Base-by-base conservation (phyloP, 1,284 basidiomycete genomes). In the Microbotryum intermedium region DNA sequence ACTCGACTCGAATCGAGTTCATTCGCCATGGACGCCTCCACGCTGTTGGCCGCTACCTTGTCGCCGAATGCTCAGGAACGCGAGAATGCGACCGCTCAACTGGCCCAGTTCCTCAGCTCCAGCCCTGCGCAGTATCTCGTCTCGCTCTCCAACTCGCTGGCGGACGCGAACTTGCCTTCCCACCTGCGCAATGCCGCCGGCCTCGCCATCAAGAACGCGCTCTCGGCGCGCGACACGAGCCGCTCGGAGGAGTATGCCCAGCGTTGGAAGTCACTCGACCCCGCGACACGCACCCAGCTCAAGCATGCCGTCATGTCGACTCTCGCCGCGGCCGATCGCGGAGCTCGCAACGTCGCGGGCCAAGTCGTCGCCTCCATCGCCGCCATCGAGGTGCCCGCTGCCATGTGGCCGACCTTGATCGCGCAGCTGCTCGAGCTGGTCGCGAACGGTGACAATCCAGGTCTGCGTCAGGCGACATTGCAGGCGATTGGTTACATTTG, bases 401-500 rank as follows among this genome's bases (percentile, higher is more conserved):
- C 83, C 58, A 84, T 89, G 70, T 98, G 94, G 93, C 82, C 83
- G 34, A 88, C 95, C 70, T 80, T 98, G 64, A 90, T 98, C 75
- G 85, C 87, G 68, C 81, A 87, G 64, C 80, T 98, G 29, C 80
- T 98, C 54, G 84, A 87, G 59, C 92, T 94, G 72, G 85, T 95
- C 67, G 86, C 87, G 73, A 85, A 86, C 72, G 79, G 46, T 59
- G 78, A 81, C 56, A 93, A 91, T 76, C 78, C 83, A 18, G 85
- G 85, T 68, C 78, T 97, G 70, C 84, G 85, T 72, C 87, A 97
- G 68, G 84, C 91, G 20, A 92, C 94, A 20, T 80, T 98, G 30
- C 91, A 95, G 77, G 84, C 93, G 28, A 91, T 98, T 76, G 94
- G 94, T 58, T 97, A 87, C 77, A 91, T 97, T 73, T 98, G 94